A percentile compares a stretch with the other conserved stretches of the same genome.
Evolutionary conservation across 177 flowering plant genomes (phyloP).

Genomic region (Vitis hybrid): DNA sequence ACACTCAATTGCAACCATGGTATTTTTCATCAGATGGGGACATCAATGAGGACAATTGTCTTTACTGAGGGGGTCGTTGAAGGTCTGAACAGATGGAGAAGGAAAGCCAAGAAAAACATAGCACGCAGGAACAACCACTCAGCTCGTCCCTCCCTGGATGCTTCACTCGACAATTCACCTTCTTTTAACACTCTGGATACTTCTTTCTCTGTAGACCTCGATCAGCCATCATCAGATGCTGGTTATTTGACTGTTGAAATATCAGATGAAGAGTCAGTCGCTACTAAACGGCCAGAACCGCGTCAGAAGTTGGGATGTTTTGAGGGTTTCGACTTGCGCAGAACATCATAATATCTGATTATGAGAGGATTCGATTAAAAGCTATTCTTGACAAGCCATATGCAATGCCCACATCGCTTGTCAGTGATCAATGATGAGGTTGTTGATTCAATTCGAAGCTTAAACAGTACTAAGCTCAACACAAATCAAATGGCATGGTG

Average conservation of each 20-base stretch:
- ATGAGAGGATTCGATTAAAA: too few relatives aligned
- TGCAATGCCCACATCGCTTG: too few relatives aligned
- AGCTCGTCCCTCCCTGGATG: constrained; percentile 8
- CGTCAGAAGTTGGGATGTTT: constrained; percentile 20
- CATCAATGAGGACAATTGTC: constrained; percentile 49
- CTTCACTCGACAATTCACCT: constrained; percentile 23
- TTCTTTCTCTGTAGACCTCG: constrained; percentile 15
- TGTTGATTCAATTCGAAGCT: too few relatives aligned
- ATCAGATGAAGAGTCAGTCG: constrained; percentile 1
- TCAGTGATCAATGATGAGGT: too few relatives aligned
- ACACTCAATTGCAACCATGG: not conserved
- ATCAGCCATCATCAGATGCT: not conserved
- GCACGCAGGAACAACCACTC: constrained; percentile 14
- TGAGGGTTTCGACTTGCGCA: constrained; percentile 25
- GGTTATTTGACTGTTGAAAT: not conserved
- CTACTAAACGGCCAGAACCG: not conserved
- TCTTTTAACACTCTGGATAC: constrained; percentile 22
- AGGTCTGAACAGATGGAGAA: constrained; percentile 52
- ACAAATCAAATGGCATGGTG: too few relatives aligned
- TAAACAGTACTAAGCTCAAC: too few relatives aligned
- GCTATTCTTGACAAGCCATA: not conserved
- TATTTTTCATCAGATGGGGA: constrained; percentile 55
- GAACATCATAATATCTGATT: not conserved
- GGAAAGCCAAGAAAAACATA: constrained; percentile 33
- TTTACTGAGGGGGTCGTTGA: constrained; percentile 41